Base-by-base conservation (phyloP, 2,329 filamentous ascomycete species). In the Alternaria rosae region DNA sequence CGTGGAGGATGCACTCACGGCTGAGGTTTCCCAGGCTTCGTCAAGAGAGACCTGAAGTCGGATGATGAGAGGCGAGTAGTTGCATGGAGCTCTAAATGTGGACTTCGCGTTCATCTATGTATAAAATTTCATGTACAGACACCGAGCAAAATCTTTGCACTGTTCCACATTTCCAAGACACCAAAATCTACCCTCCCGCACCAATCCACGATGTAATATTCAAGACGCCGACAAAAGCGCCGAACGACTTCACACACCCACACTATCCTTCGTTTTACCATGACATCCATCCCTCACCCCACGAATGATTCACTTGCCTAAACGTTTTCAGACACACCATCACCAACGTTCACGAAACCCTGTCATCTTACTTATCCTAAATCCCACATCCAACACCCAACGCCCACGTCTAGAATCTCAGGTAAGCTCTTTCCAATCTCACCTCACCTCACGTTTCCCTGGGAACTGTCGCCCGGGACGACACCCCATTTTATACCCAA, bases 101-200 rank as follows among this genome's bases (percentile, higher is more conserved):
- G 35, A 3, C 15, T 38, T 38, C 0, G n/a, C n/a, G 15, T 38
- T 38, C 35, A 17, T 38, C 35, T 38, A 38, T 38, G 35, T 38
- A 38, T 38, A 38, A 38, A 38, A 38, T 38, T 10, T 5, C 0
- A 38, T 38, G 15, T 38, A 38, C 35, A 38, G 35, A 38, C 11
- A 38, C n/a, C 35, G 3, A 6, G 35, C 9, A 38, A 38, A n/a
- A 38, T 15, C 15, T 2, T 2, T 38, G 32, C 4, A 38, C 1
- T 2, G 1, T 38, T 8, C n/a, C 0, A 17, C 2, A 0, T 17
- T 38, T 38, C 35, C 0, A 38, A 38, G 35, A 38, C 1, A 3
- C 10, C 1, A 38, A 5, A 9, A 38, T 38, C 2, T 17, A 2
- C 11, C 35, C n/a, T 2, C 17, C 17, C 4, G 8, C 1, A 38